phyloP scores from a whole-genome alignment of 2,329 filamentous ascomycete species.

The Beauveria bassiana region DNA sequence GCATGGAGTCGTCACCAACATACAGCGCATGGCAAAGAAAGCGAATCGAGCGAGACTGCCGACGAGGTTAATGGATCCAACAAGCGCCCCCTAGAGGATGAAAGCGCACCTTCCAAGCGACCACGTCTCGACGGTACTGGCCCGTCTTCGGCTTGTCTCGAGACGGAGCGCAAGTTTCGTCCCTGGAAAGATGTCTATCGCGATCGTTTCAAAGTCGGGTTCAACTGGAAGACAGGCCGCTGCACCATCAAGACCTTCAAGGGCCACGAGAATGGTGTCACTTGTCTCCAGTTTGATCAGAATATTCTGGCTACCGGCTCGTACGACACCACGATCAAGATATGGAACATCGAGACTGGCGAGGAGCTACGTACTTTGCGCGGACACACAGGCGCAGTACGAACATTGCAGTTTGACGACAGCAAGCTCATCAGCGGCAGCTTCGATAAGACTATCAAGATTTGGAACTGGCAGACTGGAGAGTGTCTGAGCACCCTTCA shows the following conservation, averaged over 20 bases:
- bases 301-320: conserved; percentile 88
- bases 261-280: conserved; percentile 71
- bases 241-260: conserved; percentile 78
- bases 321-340: conserved; percentile 90
- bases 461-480: conserved; percentile 96
- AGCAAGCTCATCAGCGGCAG: conserved; percentile 85
- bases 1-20: conserved; percentile 84
- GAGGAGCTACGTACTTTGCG: conserved; percentile 75
- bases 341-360: conserved; percentile 89
- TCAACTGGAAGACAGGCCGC: conserved; percentile 94
- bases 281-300: conserved; percentile 60
- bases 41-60: conserved; percentile 18
- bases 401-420: conserved; percentile 88
- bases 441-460: conserved; percentile 76
- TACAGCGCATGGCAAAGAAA: conserved; percentile 35
- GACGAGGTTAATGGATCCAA: conserved; percentile 24
- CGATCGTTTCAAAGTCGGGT: conserved; percentile 89
- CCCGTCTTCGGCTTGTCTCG: conserved; percentile 27
- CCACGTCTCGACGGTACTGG: conserved; percentile 20
- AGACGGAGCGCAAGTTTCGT: conserved; percentile 44
- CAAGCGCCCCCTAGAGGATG: conserved; percentile 26
- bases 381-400: conserved; percentile 76
- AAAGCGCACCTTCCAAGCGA: conserved; percentile 28
- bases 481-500: conserved; percentile 74
- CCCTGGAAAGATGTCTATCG: conserved; percentile 97